These are phyloP conservation scores for Scheffersomyces parashehatae DNA, from an alignment of 1,139 yeast species.

Conservation along the genomic window DNA sequence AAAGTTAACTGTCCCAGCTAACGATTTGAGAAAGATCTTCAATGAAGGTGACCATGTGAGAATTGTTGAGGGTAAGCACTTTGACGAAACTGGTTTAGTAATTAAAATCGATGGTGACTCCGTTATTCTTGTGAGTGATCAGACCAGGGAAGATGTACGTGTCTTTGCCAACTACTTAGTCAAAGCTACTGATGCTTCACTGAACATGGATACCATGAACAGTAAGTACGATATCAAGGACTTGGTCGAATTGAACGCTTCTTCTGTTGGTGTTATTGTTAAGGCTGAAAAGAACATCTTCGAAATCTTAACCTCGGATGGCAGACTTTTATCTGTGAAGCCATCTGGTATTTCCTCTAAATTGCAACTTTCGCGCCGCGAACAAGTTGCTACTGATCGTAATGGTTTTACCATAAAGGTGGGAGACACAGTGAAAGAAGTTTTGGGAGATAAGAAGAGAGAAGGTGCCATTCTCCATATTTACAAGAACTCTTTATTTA, in stretches of 20 bases:
- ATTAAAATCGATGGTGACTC: constrained; percentile 80
- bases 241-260: constrained; percentile 83
- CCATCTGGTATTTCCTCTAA: constrained; percentile 83
- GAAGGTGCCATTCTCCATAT: constrained; percentile 89
- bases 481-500: constrained; percentile 74
- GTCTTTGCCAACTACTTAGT: constrained; percentile 89
- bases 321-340: constrained; percentile 67
- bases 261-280: constrained; percentile 85
- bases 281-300: constrained; percentile 87
- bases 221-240: constrained; percentile 87
- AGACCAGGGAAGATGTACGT: constrained; percentile 81
- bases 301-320: constrained; percentile 81
- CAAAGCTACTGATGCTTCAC: constrained; percentile 73
- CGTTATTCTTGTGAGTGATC: constrained; percentile 87
- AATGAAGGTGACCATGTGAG: constrained; percentile 94
- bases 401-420: constrained; percentile 81
- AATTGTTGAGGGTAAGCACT: constrained; percentile 86
- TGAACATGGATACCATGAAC: constrained; percentile 34
- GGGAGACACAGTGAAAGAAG: constrained; percentile 90
- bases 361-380: constrained; percentile 60
- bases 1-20: constrained; percentile 68
- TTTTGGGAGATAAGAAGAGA: constrained; percentile 63
- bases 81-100: constrained; percentile 93
- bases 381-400: constrained; percentile 83
- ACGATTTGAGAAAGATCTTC: constrained; percentile 82